Evolutionary conservation across 2,329 filamentous ascomycete species (phyloP).

Genomic region (Macrophomina tecta): DNA sequence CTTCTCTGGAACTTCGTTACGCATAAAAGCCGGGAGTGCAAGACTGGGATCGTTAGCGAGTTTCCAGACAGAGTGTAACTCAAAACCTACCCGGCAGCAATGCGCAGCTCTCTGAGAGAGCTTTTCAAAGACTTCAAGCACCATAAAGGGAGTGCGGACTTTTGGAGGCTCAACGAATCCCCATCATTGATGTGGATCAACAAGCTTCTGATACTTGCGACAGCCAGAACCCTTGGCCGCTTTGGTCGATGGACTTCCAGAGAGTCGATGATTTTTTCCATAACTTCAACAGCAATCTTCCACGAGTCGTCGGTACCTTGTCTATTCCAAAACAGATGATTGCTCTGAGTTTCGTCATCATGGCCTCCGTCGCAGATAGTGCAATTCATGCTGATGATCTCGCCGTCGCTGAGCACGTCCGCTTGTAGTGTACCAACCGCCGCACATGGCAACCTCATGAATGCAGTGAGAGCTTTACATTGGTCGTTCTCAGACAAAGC

Average conservation of each 20-base stretch:
- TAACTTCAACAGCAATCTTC: conserved; percentile 34
- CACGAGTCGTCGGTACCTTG: conserved; percentile 36
- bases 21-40: conserved; percentile 70
- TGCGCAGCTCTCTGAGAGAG: conserved; percentile 81
- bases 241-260: conserved; percentile 39
- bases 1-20: conserved; percentile 53
- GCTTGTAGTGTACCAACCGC: conserved; percentile 15
- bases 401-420: conserved; percentile 13
- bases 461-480: background rate
- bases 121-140: conserved; percentile 82
- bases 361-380: conserved; percentile 8
- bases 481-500: background rate
- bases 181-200: conserved; percentile 68
- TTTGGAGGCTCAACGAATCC: conserved; percentile 69
- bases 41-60: conserved; percentile 52
- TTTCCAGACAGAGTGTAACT: conserved; percentile 33
- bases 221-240: conserved; percentile 63
- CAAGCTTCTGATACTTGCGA: conserved; percentile 73
- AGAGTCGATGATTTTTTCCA: conserved; percentile 35
- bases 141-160: conserved; percentile 75
- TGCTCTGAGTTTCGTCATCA: background rate
- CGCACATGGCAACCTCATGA: conserved; percentile 26
- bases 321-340: conserved; percentile 28
- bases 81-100: conserved; percentile 70
- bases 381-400: conserved; percentile 7